Conservation (phyloP, 1,284 basidiomycete genomes). For the Singerocomus rubriflavus region DNA sequence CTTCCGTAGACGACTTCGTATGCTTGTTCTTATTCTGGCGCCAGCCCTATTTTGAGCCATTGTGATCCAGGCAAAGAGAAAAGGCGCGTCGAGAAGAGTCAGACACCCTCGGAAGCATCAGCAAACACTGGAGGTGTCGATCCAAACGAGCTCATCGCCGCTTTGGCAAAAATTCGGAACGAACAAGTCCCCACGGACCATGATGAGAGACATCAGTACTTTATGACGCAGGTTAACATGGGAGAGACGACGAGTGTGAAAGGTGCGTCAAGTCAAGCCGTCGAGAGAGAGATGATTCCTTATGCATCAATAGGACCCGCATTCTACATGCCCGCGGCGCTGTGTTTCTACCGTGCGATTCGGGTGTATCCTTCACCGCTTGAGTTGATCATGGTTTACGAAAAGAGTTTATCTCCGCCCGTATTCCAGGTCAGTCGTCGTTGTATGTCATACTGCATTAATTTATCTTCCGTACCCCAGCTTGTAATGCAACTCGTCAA, state of each 20-base stretch:
- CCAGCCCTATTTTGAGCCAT: constrained; percentile 2
- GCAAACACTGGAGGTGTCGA: constrained; percentile 35
- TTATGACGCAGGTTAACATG: constrained; percentile 85
- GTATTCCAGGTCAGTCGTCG: constrained; percentile 69
- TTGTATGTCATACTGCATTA: background rate
- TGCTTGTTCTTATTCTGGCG: constrained; percentile 36
- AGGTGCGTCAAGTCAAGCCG: constrained; percentile 47
- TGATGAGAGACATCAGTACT: constrained; percentile 82
- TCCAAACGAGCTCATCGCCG: constrained; percentile 54
- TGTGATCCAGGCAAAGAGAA: constrained; percentile 75
- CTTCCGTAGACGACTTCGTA: constrained; percentile 89
- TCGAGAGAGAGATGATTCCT: background rate
- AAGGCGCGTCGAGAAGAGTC: constrained; percentile 81
- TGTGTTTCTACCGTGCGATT: constrained; percentile 91
- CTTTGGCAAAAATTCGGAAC: constrained; percentile 57
- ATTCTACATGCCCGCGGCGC: constrained; percentile 77
- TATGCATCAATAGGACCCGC: constrained; percentile 57
- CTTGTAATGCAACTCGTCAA: constrained; percentile 87
- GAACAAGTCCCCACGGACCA: constrained; percentile 67
- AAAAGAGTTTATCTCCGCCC: constrained; percentile 85
- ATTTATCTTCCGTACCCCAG: constrained; percentile 32
- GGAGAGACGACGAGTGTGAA: constrained; percentile 83
- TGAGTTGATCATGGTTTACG: constrained; percentile 90
- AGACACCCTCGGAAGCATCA: constrained; percentile 57
- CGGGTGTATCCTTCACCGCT: constrained; percentile 92